phyloP scores from a whole-genome alignment of 2,329 filamentous ascomycete species.

The Apiospora rasikravindrae region DNA sequence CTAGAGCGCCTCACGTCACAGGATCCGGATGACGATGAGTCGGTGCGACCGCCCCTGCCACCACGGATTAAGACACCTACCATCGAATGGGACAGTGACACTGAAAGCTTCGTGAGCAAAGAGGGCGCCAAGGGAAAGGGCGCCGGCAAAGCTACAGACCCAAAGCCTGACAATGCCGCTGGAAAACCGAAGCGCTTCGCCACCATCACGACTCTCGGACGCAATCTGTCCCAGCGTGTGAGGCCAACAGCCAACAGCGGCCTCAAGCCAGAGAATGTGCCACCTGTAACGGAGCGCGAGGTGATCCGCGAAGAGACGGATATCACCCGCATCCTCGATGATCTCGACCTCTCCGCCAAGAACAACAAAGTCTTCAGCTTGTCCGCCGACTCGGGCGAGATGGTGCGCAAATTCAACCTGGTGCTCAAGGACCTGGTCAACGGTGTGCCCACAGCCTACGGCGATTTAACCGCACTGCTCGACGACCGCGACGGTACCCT shows the following conservation, averaged over 20 bases:
- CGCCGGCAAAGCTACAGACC: conserved; percentile 35
- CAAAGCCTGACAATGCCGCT: conserved; percentile 38
- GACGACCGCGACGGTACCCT: conserved; percentile 67
- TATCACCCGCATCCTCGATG: conserved; percentile 78
- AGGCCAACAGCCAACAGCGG: conserved; percentile 34
- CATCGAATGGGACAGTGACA: conserved; percentile 53
- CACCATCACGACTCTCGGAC: conserved; percentile 41
- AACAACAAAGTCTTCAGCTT: conserved; percentile 88
- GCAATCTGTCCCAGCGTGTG: conserved; percentile 36
- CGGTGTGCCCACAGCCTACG: conserved; percentile 90
- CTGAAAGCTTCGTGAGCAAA: conserved; percentile 40
- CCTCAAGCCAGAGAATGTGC: conserved; percentile 31
- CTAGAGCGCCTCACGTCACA: conserved; percentile 57
- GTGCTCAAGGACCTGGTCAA: conserved; percentile 92
- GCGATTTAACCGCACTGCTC: conserved; percentile 74
- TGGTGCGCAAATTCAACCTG: conserved; percentile 83
- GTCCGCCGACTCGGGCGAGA: conserved; percentile 80
- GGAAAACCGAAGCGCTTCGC: conserved; percentile 47
- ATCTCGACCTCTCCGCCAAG: conserved; percentile 79
- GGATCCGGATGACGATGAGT: conserved; percentile 44
- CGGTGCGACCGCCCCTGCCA: conserved; percentile 59
- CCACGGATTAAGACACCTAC: conserved; percentile 57
- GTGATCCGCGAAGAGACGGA: conserved; percentile 66
- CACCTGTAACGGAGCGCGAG: conserved; percentile 47
- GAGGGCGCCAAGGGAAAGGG: conserved; percentile 29